Evolutionary conservation across 306 rosid genomes (phyloP).

Genomic region (Cicer judaicum): DNA sequence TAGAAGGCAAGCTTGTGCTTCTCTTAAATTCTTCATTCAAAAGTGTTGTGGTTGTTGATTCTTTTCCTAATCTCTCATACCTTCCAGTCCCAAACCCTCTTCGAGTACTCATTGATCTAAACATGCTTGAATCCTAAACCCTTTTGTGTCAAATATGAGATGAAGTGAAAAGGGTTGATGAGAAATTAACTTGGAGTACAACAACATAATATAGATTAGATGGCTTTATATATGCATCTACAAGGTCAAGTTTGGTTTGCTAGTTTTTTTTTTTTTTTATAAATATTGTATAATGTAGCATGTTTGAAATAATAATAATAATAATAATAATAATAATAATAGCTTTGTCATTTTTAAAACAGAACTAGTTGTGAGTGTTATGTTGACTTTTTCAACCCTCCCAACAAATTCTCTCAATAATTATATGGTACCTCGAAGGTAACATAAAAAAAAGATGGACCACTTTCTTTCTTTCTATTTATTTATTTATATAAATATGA

Average conservation of each 20-base stretch:
- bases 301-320: not conserved
- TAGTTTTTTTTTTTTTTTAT: not conserved
- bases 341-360: too few species aligned
- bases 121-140: conserved; percentile 45
- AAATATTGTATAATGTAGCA: not conserved
- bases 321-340: not conserved
- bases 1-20: conserved; percentile 57
- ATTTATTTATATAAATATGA: not conserved
- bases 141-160: not conserved
- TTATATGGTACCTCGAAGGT: conserved; percentile 1
- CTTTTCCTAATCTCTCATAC: conserved; percentile 61
- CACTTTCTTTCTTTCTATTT: not conserved
- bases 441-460: not conserved
- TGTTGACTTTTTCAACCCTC: conserved; percentile 42
- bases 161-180: conserved; percentile 26
- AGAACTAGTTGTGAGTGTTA: not conserved
- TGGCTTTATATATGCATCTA: conserved; percentile 36
- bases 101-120: conserved; percentile 56
- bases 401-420: not conserved
- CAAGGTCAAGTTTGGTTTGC: conserved; percentile 36
- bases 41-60: conserved; percentile 37
- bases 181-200: not conserved
- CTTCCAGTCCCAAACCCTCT: conserved; percentile 45
- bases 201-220: not conserved
- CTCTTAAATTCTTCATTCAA: conserved; percentile 54